Conservation (phyloP, 495 filamentous ascomycete genomes). For the Penicillium daleae region DNA sequence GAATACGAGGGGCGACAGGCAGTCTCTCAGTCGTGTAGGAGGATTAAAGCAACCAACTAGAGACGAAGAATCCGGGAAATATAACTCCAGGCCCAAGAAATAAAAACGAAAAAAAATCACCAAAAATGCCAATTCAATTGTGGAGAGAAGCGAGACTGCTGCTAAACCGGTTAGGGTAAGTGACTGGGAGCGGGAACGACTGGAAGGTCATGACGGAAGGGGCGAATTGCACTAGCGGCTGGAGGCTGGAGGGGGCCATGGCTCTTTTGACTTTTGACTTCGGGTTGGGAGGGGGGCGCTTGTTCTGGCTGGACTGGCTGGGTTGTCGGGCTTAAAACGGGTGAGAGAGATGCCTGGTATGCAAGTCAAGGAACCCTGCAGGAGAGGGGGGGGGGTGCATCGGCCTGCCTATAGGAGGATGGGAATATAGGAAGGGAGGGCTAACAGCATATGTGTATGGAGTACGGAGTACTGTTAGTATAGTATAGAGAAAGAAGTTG, state of each 20-base stretch:
- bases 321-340: background rate
- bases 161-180: conserved; percentile 20
- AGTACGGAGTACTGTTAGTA: too few species aligned
- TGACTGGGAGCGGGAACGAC: conserved; percentile 18
- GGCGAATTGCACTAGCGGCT: conserved; percentile 34
- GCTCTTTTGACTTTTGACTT: conserved; percentile 8
- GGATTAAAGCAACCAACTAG: background rate
- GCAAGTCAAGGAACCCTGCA: conserved; percentile 31
- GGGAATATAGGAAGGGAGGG: background rate
- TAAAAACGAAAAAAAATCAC: background rate
- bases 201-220: conserved; percentile 41
- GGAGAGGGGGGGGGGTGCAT: conserved; percentile 3
- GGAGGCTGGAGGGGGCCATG: conserved; percentile 11
- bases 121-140: conserved; percentile 17
- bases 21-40: background rate
- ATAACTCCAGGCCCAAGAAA: background rate
- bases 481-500: too few species aligned
- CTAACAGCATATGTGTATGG: background rate
- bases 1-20: background rate
- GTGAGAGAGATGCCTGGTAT: conserved; percentile 15
- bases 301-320: background rate
- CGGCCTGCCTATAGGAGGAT: conserved; percentile 1
- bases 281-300: background rate
- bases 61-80: background rate
- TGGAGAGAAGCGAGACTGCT: conserved; percentile 7